Evolutionary conservation across 768 basidiomycete genomes (phyloP).

Genomic region (Bullera alba): DNA sequence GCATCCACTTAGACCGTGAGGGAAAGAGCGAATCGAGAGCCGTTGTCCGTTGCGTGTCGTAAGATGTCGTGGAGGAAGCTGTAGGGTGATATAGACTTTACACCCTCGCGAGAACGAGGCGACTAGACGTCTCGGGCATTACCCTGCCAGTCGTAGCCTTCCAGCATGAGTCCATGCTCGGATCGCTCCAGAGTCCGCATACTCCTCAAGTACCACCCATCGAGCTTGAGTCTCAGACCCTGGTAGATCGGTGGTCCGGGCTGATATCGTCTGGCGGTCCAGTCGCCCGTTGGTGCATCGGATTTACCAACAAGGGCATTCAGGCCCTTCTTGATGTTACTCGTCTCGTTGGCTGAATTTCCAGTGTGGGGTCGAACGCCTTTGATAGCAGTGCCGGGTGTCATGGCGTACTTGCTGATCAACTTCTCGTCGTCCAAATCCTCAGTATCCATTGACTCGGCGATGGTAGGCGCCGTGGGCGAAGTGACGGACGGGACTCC

Average conservation of each 20-base stretch:
- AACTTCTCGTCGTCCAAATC: conserved; percentile 14
- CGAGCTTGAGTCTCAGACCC: conserved; percentile 19
- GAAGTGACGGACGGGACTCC: conserved; percentile 1
- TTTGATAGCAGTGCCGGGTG: conserved; percentile 1
- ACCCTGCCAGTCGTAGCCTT: background rate
- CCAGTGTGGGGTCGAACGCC: background rate
- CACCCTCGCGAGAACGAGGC: too few relatives aligned
- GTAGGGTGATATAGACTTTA: too few relatives aligned
- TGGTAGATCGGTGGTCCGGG: conserved; percentile 8
- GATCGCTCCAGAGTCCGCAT: conserved; percentile 19
- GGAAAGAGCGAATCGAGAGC: too few relatives aligned
- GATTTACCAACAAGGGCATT: background rate
- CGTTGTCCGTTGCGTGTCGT: too few relatives aligned
- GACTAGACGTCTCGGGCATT: background rate
- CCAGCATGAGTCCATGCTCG: background rate
- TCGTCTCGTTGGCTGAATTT: background rate
- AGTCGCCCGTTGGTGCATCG: background rate
- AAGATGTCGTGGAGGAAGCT: too few relatives aligned
- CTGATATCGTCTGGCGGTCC: background rate
- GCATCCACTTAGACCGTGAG: too few relatives aligned
- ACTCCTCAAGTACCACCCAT: conserved; percentile 24
- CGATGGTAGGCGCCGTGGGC: conserved; percentile 2
- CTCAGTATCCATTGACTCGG: conserved; percentile 4
- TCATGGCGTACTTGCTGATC: conserved; percentile 10
- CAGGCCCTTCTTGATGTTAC: background rate